phyloP scores from a whole-genome alignment of 176 grass and related monocot species.

The Thinopyrum elongatum region DNA sequence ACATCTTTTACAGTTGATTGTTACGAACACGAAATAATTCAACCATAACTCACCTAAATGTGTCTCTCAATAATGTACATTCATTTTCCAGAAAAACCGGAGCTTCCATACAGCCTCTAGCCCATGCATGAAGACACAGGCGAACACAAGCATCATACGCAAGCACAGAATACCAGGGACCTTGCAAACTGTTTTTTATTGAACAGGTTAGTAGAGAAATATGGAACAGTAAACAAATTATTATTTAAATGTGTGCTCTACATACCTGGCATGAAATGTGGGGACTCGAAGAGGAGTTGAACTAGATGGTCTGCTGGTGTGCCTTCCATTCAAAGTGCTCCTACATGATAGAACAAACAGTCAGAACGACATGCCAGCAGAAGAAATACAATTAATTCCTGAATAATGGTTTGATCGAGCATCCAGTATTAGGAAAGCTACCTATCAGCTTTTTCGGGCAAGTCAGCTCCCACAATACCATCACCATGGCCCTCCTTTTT shows the following conservation, averaged over 20 bases:
- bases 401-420: conserved; percentile 17
- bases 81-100: conserved; percentile 95
- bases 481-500: conserved; percentile 37
- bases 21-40: background rate
- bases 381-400: background rate
- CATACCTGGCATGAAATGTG: conserved; percentile 91
- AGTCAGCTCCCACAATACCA: conserved; percentile 36
- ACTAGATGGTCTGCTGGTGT: conserved; percentile 59
- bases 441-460: conserved; percentile 57
- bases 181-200: conserved; percentile 73
- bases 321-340: conserved; percentile 34
- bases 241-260: conserved; percentile 7
- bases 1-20: conserved; percentile 1
- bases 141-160: conserved; percentile 98
- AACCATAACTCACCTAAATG: conserved; percentile 75
- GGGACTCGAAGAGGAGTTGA: conserved; percentile 73
- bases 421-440: conserved; percentile 30
- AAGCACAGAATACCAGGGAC: conserved; percentile 96
- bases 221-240: conserved; percentile 23
- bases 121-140: conserved; percentile 95
- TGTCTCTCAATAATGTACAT: conserved; percentile 75
- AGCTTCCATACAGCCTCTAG: conserved; percentile 97
- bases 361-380: conserved; percentile 23
- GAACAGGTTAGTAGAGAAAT: conserved; percentile 27
- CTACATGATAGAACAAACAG: conserved; percentile 36